These are phyloP conservation scores for Sarcomyxa edulis DNA, from an alignment of 768 basidiomycete species.

Conservation along the genomic window DNA sequence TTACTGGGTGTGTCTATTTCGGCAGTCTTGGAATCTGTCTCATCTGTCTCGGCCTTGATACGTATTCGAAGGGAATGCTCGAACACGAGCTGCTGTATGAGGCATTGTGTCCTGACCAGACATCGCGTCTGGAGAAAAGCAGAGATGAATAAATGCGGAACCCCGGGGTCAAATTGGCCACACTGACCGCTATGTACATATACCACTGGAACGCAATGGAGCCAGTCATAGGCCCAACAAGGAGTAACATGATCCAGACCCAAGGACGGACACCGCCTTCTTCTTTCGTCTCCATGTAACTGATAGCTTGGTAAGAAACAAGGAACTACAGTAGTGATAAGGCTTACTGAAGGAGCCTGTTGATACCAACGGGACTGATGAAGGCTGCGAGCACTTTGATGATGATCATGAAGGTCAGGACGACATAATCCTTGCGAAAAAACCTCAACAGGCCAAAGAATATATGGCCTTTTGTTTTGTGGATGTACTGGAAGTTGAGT, in stretches of 20 bases:
- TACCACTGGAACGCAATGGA: conserved; percentile 40
- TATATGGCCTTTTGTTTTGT: conserved; percentile 9
- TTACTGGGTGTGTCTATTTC: too few species aligned
- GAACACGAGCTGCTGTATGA: conserved; percentile 18
- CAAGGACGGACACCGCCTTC: conserved; percentile 40
- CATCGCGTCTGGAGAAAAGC: conserved; percentile 13
- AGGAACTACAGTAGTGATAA: background rate
- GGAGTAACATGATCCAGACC: conserved; percentile 40
- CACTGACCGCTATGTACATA: conserved; percentile 27
- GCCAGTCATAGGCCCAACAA: conserved; percentile 29
- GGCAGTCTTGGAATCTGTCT: too few species aligned
- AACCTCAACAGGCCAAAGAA: conserved; percentile 26
- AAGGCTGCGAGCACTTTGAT: conserved; percentile 3
- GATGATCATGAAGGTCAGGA: conserved; percentile 6
- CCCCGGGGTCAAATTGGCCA: conserved; percentile 19
- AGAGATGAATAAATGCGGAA: background rate
- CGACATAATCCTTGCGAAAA: conserved; percentile 22
- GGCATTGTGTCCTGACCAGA: conserved; percentile 16
- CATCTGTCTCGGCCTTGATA: conserved; percentile 31
- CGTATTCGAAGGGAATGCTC: conserved; percentile 40
- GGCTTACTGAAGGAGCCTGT: conserved; percentile 9
- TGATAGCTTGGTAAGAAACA: conserved; percentile 3
- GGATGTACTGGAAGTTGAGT: conserved; percentile 20
- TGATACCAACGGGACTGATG: conserved; percentile 9
- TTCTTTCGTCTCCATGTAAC: conserved; percentile 38